Evolutionary conservation across 202 grass and related monocot genomes (phyloP), one percentile per base, ranked within the genome.

Genomic region (Elaeis oleifera): DNA sequence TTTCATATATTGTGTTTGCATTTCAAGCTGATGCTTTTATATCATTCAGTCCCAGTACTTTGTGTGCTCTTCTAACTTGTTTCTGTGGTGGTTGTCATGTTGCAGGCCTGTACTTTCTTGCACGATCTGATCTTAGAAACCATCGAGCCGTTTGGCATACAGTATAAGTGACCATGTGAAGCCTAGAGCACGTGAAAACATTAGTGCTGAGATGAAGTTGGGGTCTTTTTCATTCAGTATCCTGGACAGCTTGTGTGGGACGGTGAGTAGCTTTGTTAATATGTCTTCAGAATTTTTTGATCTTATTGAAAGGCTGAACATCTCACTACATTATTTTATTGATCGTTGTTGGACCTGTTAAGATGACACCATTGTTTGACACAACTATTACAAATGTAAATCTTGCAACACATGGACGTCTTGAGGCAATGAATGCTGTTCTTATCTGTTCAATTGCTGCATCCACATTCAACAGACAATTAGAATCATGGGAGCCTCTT

Each of bases 401-500:
- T 89, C 68, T 97, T 75, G 87, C 82, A 75, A 89, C 92, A 53
- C 85, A 97, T 79, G 92, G 92, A 53, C 78, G 71, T 79, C 82
- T 91, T 79, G 82, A 97, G 54, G 87, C 88, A 77, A 86, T 97
- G 85, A 89, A 81, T 71, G 84, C 88, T 39, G 88, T 97, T 27
- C 71, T 92, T 53, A 85, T 97, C 59, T 97, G 92, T 79, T 97
- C 92, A 61, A 82, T 97, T 70, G 79, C 92, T 15, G 77, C 92
- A 68, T 97, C 92, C 69, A 97, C 92, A 79, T 97, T 97, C 72
- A 97, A 97, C 72, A 87, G 82, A 76, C 84, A 89, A 73, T 68
- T 97, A 70, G 88, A 92, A 81, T 71, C 92, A 76, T 97, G 92
- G 92, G 92, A 97, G 58, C 92, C 92, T 58, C 79, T 97, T 71